A percentile compares a stretch with the other conserved stretches of the same genome.
Evolutionary conservation across 2,329 filamentous ascomycete species (phyloP).

Genomic region (Trichoderma sp.): DNA sequence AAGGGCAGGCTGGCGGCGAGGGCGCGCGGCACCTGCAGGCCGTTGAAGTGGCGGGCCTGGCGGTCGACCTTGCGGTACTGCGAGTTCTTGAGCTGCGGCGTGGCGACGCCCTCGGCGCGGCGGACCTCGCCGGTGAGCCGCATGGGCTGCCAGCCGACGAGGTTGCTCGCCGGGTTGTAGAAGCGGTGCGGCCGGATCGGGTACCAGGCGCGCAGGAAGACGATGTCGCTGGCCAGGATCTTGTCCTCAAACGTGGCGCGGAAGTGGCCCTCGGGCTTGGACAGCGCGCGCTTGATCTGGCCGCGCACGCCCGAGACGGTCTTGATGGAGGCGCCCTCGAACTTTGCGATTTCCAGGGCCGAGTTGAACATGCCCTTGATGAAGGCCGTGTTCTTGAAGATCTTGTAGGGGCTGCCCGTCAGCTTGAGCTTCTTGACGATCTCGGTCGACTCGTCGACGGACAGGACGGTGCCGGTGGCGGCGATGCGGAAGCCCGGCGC

Average conservation of each 20-base stretch:
- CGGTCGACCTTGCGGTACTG: slow-evolving; percentile 72
- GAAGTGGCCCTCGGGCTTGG: slow-evolving; percentile 92
- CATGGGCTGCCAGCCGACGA: slow-evolving; percentile 92
- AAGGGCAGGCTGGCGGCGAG: slow-evolving; percentile 83
- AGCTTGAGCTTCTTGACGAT: slow-evolving; percentile 99
- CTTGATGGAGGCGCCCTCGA: slow-evolving; percentile 92
- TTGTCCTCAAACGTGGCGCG: slow-evolving; percentile 98
- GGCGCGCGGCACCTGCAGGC: slow-evolving; percentile 71
- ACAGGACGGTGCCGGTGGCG: slow-evolving; percentile 88
- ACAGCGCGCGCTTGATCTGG: slow-evolving; percentile 93
- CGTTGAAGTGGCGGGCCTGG: slow-evolving; percentile 71
- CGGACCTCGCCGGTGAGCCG: slow-evolving; percentile 90
- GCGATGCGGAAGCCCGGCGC: slow-evolving; percentile 91
- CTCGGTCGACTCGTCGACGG: slow-evolving; percentile 91
- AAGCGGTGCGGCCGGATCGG: slow-evolving; percentile 92
- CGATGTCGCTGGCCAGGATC: slow-evolving; percentile 92
- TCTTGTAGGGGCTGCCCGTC: slow-evolving; percentile 90
- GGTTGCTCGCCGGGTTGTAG: slow-evolving; percentile 94
- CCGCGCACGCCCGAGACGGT: slow-evolving; percentile 94
- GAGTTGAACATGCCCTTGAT: slow-evolving; percentile 98
- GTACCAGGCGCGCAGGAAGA: slow-evolving; percentile 96
- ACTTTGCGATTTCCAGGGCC: slow-evolving; percentile 92
- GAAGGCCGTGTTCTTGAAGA: slow-evolving; percentile 99
- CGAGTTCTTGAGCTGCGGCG: slow-evolving; percentile 78
- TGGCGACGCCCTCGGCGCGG: slow-evolving; percentile 67